These are phyloP conservation scores for Diplodia scrobiculata DNA, from an alignment of 2,329 filamentous ascomycete species.

Conservation along the genomic window DNA sequence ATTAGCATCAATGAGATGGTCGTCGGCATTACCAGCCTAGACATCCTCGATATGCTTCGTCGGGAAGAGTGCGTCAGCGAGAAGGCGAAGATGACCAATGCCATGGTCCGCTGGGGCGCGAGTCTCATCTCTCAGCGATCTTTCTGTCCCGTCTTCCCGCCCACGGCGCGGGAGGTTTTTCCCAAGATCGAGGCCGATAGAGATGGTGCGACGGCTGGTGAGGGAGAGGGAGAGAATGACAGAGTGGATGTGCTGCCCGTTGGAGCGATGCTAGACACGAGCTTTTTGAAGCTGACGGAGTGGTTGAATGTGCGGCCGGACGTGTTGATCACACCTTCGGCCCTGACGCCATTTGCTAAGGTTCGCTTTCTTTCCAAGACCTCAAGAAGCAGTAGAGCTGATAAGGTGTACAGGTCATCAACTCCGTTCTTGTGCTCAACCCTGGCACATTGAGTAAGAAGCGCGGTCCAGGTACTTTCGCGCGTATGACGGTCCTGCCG, in stretches of 20 bases:
- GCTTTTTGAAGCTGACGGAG: conserved; percentile 85
- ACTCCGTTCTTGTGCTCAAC: conserved; percentile 87
- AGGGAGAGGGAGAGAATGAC: conserved; percentile 50
- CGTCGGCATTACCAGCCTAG: conserved; percentile 78
- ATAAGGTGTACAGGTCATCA: conserved; percentile 68
- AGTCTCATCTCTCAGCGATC: conserved; percentile 87
- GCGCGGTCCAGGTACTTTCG: conserved; percentile 81
- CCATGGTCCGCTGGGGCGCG: conserved; percentile 70
- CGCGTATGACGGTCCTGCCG: conserved; percentile 73
- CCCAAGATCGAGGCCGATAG: conserved; percentile 52
- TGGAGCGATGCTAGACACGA: conserved; percentile 78
- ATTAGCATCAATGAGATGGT: conserved; percentile 84
- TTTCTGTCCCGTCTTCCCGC: conserved; percentile 87
- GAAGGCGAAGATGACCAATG: conserved; percentile 58
- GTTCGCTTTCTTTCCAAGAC: conserved; percentile 53
- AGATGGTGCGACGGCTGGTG: conserved; percentile 48
- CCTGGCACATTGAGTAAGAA: conserved; percentile 85
- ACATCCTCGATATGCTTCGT: conserved; percentile 80
- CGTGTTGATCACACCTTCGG: conserved; percentile 78
- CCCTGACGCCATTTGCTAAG: conserved; percentile 83
- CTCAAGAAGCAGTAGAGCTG: neutral
- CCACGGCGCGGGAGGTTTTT: conserved; percentile 68
- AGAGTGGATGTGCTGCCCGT: conserved; percentile 47
- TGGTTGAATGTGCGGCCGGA: conserved; percentile 86
- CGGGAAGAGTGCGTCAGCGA: conserved; percentile 68